Percentiles rank a stretch among this genome's conserved stretches.
Conservation (phyloP, 345 rosid species). For the Excoecaria agallocha region DNA sequence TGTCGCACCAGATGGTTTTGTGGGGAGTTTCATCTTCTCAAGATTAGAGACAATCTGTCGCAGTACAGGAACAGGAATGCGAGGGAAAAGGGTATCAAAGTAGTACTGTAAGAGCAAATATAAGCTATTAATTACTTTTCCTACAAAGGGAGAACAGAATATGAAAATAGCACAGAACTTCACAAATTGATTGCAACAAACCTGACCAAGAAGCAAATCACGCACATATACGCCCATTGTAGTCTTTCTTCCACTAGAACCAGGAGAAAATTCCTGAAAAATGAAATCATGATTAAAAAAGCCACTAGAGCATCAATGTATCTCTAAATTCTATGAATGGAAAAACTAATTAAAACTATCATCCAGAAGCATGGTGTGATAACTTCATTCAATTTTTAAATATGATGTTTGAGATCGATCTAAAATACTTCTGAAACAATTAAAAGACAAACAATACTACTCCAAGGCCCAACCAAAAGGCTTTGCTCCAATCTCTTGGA, state of each 20-base stretch:
- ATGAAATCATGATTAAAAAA: not conserved
- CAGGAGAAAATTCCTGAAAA: slow-evolving; percentile 92
- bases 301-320: no score
- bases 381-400: no score
- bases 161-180: slow-evolving; percentile 10
- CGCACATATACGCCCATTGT: slow-evolving; percentile 95
- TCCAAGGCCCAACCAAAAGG: not conserved
- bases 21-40: slow-evolving; percentile 86
- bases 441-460: not conserved
- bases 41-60: slow-evolving; percentile 74
- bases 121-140: slow-evolving; percentile 2
- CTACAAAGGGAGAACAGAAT: not conserved
- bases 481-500: not conserved
- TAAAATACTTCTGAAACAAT: no score
- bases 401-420: no score
- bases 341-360: no score
- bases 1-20: slow-evolving; percentile 76
- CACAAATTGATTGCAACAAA: slow-evolving; percentile 30
- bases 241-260: slow-evolving; percentile 69
- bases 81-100: slow-evolving; percentile 94
- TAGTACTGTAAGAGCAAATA: slow-evolving; percentile 63
- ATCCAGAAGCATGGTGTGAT: no score
- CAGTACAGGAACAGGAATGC: slow-evolving; percentile 93
- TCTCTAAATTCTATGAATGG: not conserved
- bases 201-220: slow-evolving; percentile 98